Conservation (phyloP, 2,329 filamentous ascomycete species). For the Aureobasidium leucospermi region DNA sequence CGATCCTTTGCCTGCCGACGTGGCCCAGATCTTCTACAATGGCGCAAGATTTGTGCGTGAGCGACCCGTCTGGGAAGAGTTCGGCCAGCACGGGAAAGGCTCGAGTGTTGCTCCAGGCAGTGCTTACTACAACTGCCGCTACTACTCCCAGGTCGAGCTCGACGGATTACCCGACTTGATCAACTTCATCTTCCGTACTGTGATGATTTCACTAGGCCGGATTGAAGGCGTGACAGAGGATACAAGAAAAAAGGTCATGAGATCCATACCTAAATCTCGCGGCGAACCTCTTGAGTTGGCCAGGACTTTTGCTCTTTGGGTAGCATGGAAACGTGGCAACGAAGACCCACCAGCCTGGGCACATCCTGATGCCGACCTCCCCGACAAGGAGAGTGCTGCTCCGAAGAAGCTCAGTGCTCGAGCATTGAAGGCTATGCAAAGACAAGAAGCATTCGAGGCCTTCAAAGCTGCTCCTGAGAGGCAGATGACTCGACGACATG, state of each 20-base stretch:
- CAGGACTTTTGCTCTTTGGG: slow-evolving; percentile 56
- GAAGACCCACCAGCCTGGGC: slow-evolving; percentile 57
- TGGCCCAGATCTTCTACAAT: slow-evolving; percentile 48
- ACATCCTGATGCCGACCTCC: slow-evolving; percentile 48
- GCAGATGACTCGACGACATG: slow-evolving; percentile 35
- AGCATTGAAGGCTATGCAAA: slow-evolving; percentile 49
- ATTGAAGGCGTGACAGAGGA: slow-evolving; percentile 55
- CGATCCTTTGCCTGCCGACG: slow-evolving; percentile 53
- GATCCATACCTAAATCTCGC: slow-evolving; percentile 55
- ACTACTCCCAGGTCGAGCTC: slow-evolving; percentile 56
- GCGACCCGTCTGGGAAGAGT: slow-evolving; percentile 52
- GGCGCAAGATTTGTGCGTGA: slow-evolving; percentile 51
- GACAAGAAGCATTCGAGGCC: slow-evolving; percentile 41
- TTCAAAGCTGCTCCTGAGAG: slow-evolving; percentile 36
- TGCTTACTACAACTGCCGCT: slow-evolving; percentile 51
- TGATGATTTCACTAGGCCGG: slow-evolving; percentile 53
- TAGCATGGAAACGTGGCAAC: slow-evolving; percentile 61
- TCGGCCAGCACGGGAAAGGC: slow-evolving; percentile 44
- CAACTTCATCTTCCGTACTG: slow-evolving; percentile 56
- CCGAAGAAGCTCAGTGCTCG: slow-evolving; percentile 49
- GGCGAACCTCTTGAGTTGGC: slow-evolving; percentile 55
- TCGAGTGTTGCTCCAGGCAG: slow-evolving; percentile 42
- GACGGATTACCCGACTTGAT: slow-evolving; percentile 53
- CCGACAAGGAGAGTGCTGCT: slow-evolving; percentile 42
- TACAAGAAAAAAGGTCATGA: slow-evolving; percentile 51